A percentile compares a stretch with the other conserved stretches of the same genome.
Evolutionary conservation across 129 eudicot species (phyloP).

Genomic region (Arctium lappa): DNA sequence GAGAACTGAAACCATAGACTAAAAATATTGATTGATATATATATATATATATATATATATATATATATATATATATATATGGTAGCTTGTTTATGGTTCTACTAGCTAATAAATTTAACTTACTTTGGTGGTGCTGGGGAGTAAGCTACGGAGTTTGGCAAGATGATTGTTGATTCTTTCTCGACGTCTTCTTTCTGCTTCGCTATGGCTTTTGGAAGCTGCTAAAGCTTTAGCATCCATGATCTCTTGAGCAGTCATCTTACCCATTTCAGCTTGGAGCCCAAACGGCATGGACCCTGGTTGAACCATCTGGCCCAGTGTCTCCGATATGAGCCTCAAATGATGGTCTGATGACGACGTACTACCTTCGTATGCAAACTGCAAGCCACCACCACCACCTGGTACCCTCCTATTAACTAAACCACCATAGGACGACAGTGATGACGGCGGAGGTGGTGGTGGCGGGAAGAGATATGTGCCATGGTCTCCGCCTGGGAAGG

Average conservation of each 20-base stretch:
- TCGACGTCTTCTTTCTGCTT: conserved; percentile 87
- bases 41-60: too few relatives aligned
- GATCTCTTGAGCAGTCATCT: conserved; percentile 88
- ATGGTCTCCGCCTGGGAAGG: conserved; percentile 40
- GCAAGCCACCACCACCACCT: conserved; percentile 37
- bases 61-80: background rate
- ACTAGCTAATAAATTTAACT: conserved; percentile 12
- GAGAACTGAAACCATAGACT: background rate
- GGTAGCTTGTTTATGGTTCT: background rate
- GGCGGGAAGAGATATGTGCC: conserved; percentile 59
- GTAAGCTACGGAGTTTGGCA: conserved; percentile 81
- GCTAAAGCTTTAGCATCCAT: conserved; percentile 99
- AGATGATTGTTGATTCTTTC: conserved; percentile 91
- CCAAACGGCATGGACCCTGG: conserved; percentile 70
- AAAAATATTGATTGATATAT: background rate
- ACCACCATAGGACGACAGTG: conserved; percentile 40
- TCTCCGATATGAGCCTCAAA: conserved; percentile 61
- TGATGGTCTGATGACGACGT: conserved; percentile 47
- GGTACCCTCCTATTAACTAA: conserved; percentile 49
- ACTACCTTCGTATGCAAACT: conserved; percentile 55
- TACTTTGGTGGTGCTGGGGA: conserved; percentile 91
- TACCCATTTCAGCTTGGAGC: conserved; percentile 79
- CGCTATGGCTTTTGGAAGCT: conserved; percentile 93
- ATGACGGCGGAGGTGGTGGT: conserved; percentile 24
- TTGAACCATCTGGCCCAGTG: conserved; percentile 66